Conservation (phyloP, 805 yeast species). For the Blastobotrys muscicola region DNA sequence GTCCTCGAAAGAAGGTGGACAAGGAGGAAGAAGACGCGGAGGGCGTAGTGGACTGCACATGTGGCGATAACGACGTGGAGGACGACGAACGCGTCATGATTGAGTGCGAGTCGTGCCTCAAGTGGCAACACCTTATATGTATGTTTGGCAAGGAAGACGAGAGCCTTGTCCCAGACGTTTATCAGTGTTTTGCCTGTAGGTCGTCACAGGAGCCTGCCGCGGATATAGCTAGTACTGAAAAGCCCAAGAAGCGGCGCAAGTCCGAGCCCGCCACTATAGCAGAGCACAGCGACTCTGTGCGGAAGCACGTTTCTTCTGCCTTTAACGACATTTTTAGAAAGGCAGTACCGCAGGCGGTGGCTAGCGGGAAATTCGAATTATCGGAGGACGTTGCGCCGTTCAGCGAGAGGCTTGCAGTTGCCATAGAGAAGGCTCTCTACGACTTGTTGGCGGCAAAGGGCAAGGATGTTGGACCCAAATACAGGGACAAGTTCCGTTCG, state of each 20-base stretch:
- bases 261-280: too few relatives aligned
- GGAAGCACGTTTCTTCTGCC: too few relatives aligned
- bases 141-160: constrained; percentile 38
- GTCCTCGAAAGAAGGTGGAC: constrained; percentile 1
- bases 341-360: too few relatives aligned
- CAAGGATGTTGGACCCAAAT: constrained; percentile 33
- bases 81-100: constrained; percentile 43
- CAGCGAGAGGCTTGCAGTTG: constrained; percentile 37
- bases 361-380: constrained; percentile 1
- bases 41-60: constrained; percentile 21
- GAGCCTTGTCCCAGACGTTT: constrained; percentile 41
- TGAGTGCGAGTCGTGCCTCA: constrained; percentile 52
- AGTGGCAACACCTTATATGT: constrained; percentile 66
- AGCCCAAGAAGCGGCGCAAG: too few relatives aligned
- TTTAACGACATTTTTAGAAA: too few relatives aligned
- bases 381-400: constrained; percentile 25
- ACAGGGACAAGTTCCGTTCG: constrained; percentile 62
- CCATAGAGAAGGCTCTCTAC: constrained; percentile 44
- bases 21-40: constrained; percentile 14
- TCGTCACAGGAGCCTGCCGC: too few relatives aligned
- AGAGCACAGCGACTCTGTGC: too few relatives aligned
- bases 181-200: constrained; percentile 18
- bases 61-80: constrained; percentile 24
- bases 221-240: too few relatives aligned
- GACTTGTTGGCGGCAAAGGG: constrained; percentile 27